These are phyloP conservation scores for Botrytis aclada DNA, from an alignment of 2,329 filamentous ascomycete genomes.

Conservation along the genomic window DNA sequence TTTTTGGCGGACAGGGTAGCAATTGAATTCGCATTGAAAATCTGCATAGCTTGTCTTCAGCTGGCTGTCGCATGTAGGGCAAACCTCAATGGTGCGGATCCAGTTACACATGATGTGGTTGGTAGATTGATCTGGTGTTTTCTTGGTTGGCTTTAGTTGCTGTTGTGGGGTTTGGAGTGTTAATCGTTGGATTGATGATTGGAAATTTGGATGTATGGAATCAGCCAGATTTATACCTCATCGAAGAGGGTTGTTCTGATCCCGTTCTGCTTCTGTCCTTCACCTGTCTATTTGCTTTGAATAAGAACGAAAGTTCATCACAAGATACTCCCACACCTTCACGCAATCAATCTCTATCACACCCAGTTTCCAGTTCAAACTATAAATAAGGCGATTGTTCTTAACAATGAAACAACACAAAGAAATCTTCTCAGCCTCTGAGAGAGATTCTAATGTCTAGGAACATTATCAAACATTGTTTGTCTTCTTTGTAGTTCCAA, in stretches of 20 bases:
- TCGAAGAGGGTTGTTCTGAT: not conserved
- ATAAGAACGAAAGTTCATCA: not conserved
- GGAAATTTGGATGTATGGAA: not conserved
- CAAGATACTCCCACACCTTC: not conserved
- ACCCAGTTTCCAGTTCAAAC: not conserved
- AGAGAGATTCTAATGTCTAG: not conserved
- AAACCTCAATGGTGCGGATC: not conserved
- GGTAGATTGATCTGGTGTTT: not conserved
- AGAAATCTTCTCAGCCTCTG: not conserved
- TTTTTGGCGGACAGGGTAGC: no score
- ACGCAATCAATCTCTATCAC: not conserved
- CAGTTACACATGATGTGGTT: not conserved
- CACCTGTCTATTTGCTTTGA: not conserved
- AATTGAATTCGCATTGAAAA: not conserved
- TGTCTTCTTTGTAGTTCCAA: not conserved
- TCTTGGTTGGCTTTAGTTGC: not conserved
- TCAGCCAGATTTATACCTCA: not conserved
- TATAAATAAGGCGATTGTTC: not conserved
- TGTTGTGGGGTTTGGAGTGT: not conserved
- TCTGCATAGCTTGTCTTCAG: not conserved
- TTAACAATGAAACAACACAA: not conserved
- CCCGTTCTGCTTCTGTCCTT: not conserved
- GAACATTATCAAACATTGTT: not conserved
- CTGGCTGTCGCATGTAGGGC: not conserved
- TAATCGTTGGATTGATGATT: not conserved